phyloP scores from a whole-genome alignment of 176 grass and related monocot genomes.

The Cocos nucifera region DNA sequence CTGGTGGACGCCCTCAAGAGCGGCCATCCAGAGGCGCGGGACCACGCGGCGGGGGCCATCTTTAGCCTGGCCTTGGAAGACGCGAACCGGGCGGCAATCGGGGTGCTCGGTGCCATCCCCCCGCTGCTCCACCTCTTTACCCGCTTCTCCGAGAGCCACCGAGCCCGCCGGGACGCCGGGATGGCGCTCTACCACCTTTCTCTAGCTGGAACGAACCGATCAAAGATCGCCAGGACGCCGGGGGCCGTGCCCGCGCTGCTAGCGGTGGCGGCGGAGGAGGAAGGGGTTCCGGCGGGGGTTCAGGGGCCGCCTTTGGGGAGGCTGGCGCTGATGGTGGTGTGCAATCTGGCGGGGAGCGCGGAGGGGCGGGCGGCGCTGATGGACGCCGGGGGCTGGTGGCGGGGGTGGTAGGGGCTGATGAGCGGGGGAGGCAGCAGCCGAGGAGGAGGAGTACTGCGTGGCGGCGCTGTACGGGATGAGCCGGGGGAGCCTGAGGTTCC shows the following conservation, averaged over 20 bases:
- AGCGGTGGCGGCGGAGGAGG: slow-evolving; percentile 10
- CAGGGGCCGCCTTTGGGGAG: background rate
- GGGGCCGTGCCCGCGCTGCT: slow-evolving; percentile 20
- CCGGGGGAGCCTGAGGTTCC: slow-evolving; percentile 64
- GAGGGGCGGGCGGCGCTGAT: slow-evolving; percentile 40
- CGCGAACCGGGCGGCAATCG: slow-evolving; percentile 28
- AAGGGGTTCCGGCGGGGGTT: background rate
- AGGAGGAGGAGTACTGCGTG: slow-evolving; percentile 63
- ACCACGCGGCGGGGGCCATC: slow-evolving; percentile 26
- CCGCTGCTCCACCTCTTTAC: slow-evolving; percentile 28
- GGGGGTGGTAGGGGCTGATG: slow-evolving; percentile 32
- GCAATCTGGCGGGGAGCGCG: slow-evolving; percentile 27
- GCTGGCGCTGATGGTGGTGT: slow-evolving; percentile 26
- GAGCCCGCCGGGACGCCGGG: slow-evolving; percentile 29
- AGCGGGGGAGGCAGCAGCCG: slow-evolving; percentile 16
- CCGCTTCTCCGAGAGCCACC: background rate
- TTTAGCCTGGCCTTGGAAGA: slow-evolving; percentile 40
- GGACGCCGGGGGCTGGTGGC: slow-evolving; percentile 24
- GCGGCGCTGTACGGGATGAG: slow-evolving; percentile 60
- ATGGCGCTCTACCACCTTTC: slow-evolving; percentile 45
- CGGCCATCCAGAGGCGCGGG: slow-evolving; percentile 10
- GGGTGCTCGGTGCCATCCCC: slow-evolving; percentile 34
- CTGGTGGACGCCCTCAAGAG: slow-evolving; percentile 25
- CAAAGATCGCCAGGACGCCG: slow-evolving; percentile 18
- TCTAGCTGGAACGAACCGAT: slow-evolving; percentile 24